phyloP scores from a whole-genome alignment of 306 rosid species.

The Amphicarpaea edgeworthii region DNA sequence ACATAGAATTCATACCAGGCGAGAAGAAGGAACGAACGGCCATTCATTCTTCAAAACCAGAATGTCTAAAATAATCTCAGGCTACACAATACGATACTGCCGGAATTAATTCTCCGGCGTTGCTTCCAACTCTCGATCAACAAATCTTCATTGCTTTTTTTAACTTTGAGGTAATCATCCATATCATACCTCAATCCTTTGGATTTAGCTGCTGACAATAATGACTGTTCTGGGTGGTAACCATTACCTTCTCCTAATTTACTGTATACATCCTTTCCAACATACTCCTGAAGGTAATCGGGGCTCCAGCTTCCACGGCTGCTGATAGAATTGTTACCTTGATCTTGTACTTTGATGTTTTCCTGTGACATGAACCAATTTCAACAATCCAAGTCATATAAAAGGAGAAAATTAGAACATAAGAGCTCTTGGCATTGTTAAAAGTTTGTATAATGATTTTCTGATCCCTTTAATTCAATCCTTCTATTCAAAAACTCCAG shows the following conservation, averaged over 20 bases:
- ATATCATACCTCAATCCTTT: slow-evolving; percentile 61
- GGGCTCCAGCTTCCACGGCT: slow-evolving; percentile 97
- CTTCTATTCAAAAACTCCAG: neutral
- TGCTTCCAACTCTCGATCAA: slow-evolving; percentile 74
- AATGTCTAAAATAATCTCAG: slow-evolving; percentile 57
- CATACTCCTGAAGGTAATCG: slow-evolving; percentile 53
- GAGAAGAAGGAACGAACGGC: neutral
- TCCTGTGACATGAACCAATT: slow-evolving; percentile 56
- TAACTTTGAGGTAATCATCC: slow-evolving; percentile 70
- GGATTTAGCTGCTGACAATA: slow-evolving; percentile 51
- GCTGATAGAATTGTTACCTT: slow-evolving; percentile 61
- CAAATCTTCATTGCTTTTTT: slow-evolving; percentile 70
- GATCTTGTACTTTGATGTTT: slow-evolving; percentile 48
- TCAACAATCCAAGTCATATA: slow-evolving; percentile 10
- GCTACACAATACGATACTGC: slow-evolving; percentile 72
- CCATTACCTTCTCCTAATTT: slow-evolving; percentile 52
- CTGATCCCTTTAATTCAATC: slow-evolving; percentile 11
- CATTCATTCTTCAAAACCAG: slow-evolving; percentile 25
- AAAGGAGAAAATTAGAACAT: slow-evolving; percentile 27
- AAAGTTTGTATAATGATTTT: slow-evolving; percentile 8
- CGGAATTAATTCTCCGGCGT: slow-evolving; percentile 66
- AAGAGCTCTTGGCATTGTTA: slow-evolving; percentile 14
- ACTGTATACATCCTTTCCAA: slow-evolving; percentile 55
- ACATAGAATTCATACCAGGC: slow-evolving; percentile 42
- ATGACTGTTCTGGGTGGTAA: slow-evolving; percentile 40